Evolutionary conservation across 768 basidiomycete species (phyloP).

Genomic region (Paxillus involutus): DNA sequence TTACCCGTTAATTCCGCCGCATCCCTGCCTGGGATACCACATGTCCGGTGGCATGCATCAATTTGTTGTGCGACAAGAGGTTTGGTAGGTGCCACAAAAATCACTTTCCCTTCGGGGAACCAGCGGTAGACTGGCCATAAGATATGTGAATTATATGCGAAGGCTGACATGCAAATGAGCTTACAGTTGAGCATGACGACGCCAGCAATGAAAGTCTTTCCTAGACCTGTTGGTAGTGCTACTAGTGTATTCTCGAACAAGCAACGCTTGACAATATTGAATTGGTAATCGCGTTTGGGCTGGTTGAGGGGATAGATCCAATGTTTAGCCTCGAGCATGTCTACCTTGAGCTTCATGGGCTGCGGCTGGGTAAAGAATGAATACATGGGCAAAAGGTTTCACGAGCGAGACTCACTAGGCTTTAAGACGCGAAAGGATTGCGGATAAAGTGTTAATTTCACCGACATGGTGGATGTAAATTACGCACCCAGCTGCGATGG

Average conservation of each 20-base stretch:
- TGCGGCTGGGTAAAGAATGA: slow-evolving; percentile 46
- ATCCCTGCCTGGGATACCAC: slow-evolving; percentile 88
- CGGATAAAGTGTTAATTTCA: slow-evolving; percentile 5
- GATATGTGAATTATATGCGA: slow-evolving; percentile 1
- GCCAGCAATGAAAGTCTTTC: slow-evolving; percentile 98
- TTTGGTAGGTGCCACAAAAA: slow-evolving; percentile 96
- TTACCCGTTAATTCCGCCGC: slow-evolving; percentile 87
- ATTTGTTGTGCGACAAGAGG: slow-evolving; percentile 96
- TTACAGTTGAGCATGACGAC: slow-evolving; percentile 94
- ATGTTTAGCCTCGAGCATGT: slow-evolving; percentile 75
- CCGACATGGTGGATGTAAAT: background rate
- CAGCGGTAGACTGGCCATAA: slow-evolving; percentile 72
- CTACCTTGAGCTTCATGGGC: slow-evolving; percentile 75
- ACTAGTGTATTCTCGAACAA: slow-evolving; percentile 94
- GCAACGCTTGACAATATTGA: slow-evolving; percentile 82
- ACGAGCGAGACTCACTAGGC: slow-evolving; percentile 27
- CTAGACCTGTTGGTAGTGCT: slow-evolving; percentile 91
- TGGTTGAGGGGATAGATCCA: slow-evolving; percentile 93
- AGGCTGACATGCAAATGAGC: slow-evolving; percentile 13
- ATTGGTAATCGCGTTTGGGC: slow-evolving; percentile 91
- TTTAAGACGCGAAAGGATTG: slow-evolving; percentile 11
- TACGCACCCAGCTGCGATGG: slow-evolving; percentile 53
- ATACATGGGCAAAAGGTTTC: background rate
- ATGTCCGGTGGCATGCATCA: slow-evolving; percentile 87
- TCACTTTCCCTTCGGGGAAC: slow-evolving; percentile 89